phyloP scores from a whole-genome alignment of 805 yeast species.

The Candida insectorum region DNA sequence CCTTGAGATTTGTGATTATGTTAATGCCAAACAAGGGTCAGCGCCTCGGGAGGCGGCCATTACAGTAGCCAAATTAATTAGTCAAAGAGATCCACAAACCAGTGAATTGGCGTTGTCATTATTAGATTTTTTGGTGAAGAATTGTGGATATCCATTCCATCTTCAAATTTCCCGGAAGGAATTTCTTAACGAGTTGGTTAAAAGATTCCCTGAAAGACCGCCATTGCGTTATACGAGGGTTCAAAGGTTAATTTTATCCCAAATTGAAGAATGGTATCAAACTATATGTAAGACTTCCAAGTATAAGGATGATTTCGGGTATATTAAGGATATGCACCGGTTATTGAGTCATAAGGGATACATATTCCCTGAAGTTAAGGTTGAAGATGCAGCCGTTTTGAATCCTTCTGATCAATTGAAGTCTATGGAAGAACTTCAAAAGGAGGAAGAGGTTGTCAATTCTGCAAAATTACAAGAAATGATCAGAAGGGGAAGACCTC shows the following conservation, averaged over 20 bases:
- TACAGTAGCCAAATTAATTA: constrained; percentile 76
- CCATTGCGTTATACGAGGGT: constrained; percentile 79
- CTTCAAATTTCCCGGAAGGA: constrained; percentile 93
- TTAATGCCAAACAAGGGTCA: constrained; percentile 88
- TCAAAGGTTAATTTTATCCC: constrained; percentile 81
- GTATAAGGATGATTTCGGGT: constrained; percentile 88
- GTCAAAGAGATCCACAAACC: constrained; percentile 79
- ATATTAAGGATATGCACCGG: constrained; percentile 94
- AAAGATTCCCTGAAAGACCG: constrained; percentile 91
- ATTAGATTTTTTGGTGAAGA: constrained; percentile 88
- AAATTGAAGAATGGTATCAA: constrained; percentile 96
- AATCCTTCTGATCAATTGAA: constrained; percentile 85
- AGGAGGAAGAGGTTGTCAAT: constrained; percentile 90
- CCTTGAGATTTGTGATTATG: constrained; percentile 87
- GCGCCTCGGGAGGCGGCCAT: constrained; percentile 91
- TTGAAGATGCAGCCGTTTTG: constrained; percentile 89
- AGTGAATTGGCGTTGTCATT: constrained; percentile 78
- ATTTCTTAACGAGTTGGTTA: constrained; percentile 88
- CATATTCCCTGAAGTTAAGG: constrained; percentile 84
- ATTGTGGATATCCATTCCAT: constrained; percentile 97
- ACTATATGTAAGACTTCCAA: constrained; percentile 87
- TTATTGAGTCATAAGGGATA: constrained; percentile 87
- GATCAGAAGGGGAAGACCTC: constrained; percentile 92
- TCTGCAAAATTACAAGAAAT: constrained; percentile 94
- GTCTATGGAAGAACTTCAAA: constrained; percentile 84